Conservation (phyloP, 2,329 filamentous ascomycete species). For the Penicillium sclerotigenum region DNA sequence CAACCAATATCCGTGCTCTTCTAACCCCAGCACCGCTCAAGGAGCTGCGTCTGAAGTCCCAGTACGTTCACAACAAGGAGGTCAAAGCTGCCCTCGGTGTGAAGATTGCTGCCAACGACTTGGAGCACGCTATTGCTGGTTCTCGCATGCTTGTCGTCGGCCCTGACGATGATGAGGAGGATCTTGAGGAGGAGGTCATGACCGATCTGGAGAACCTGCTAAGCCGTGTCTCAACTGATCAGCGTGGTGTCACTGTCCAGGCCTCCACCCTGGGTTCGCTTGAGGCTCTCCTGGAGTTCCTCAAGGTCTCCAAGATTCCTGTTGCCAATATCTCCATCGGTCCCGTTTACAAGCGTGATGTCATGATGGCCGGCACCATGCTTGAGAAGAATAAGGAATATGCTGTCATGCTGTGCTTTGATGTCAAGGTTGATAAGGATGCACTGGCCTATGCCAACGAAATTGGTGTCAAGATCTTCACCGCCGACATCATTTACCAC, state of each 20-base stretch:
- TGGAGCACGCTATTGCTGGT: conserved; percentile 93
- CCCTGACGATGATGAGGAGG: conserved; percentile 92
- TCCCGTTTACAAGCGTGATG: conserved; percentile 95
- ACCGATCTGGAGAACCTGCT: conserved; percentile 88
- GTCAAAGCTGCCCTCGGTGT: conserved; percentile 98
- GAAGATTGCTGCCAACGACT: conserved; percentile 94
- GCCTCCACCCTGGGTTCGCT: conserved; percentile 96
- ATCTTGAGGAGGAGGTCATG: conserved; percentile 95
- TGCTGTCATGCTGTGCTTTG: conserved; percentile 99
- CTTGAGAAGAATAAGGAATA: conserved; percentile 91
- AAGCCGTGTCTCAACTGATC: conserved; percentile 84
- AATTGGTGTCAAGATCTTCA: conserved; percentile 95
- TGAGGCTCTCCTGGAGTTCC: conserved; percentile 92
- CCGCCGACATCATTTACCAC: conserved; percentile 98
- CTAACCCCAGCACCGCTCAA: conserved; percentile 90
- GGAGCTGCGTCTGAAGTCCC: conserved; percentile 90
- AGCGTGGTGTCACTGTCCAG: conserved; percentile 93
- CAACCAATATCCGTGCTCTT: conserved; percentile 90
- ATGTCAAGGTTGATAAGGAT: conserved; percentile 98
- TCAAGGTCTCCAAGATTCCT: conserved; percentile 93
- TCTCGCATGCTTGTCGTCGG: conserved; percentile 92
- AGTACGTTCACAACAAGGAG: conserved; percentile 98
- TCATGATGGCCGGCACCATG: conserved; percentile 93
- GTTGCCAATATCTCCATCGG: conserved; percentile 97
- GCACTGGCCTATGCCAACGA: conserved; percentile 87